Percentiles rank a stretch among this genome's conserved stretches.
phyloP scores from a whole-genome alignment of 805 yeast genomes.

The Ogataea minuta region DNA sequence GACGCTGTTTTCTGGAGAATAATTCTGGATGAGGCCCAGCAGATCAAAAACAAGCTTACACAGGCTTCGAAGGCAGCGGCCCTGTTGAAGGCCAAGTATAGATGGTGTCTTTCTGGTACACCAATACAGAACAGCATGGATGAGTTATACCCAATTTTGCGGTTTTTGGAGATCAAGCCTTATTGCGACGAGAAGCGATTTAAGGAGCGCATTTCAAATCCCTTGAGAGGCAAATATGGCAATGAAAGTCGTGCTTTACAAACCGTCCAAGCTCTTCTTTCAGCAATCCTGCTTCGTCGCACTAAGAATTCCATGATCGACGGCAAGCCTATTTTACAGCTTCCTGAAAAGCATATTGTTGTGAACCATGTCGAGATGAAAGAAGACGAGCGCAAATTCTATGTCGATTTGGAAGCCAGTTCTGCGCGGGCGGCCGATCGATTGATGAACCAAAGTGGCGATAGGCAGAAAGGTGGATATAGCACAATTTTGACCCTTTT shows the following conservation, averaged over 20 bases:
- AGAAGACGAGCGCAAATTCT: conserved; percentile 55
- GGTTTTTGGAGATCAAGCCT: conserved; percentile 58
- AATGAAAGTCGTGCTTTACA: conserved; percentile 40
- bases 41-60: conserved; percentile 49
- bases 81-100: conserved; percentile 36
- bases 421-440: conserved; percentile 52
- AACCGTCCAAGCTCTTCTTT: conserved; percentile 65
- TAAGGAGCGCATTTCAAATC: conserved; percentile 52
- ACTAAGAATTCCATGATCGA: conserved; percentile 70
- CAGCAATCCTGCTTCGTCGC: conserved; percentile 73
- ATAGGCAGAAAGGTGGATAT: conserved; percentile 35
- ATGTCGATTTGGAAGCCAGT: conserved; percentile 52
- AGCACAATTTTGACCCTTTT: conserved; percentile 67
- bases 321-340: conserved; percentile 69
- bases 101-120: conserved; percentile 57
- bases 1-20: conserved; percentile 53
- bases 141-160: conserved; percentile 49
- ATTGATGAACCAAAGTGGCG: conserved; percentile 34
- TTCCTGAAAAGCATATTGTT: conserved; percentile 62
- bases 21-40: conserved; percentile 57
- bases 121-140: conserved; percentile 58
- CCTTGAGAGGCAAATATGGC: conserved; percentile 42
- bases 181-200: conserved; percentile 60
- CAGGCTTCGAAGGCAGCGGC: conserved; percentile 48
- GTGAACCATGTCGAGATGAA: conserved; percentile 49